Conservation (phyloP, 371 early-diverging fungal genomes). For the Mucor velutinosus region DNA sequence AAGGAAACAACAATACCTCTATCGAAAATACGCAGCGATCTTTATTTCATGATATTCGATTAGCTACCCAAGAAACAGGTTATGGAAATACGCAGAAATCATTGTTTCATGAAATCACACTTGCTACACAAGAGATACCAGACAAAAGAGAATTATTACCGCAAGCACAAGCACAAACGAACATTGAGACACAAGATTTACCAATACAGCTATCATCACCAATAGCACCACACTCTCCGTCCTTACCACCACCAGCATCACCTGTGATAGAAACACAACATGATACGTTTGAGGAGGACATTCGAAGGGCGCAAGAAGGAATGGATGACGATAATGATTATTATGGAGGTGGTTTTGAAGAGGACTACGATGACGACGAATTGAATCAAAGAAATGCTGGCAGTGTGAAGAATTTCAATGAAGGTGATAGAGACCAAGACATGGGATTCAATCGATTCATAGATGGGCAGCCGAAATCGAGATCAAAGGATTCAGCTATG, state of each 20-base stretch:
- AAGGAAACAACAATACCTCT: not conserved
- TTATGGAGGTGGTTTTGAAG: not conserved
- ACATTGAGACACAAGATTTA: not conserved
- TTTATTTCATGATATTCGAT: not conserved
- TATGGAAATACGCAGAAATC: not conserved
- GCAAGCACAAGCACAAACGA: not conserved
- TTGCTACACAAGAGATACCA: constrained; percentile 7
- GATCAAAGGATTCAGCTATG: not conserved
- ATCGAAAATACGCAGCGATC: not conserved
- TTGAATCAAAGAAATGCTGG: not conserved
- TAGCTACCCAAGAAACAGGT: not conserved
- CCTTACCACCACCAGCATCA: not conserved
- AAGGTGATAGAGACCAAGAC: no score
- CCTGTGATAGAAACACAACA: not conserved
- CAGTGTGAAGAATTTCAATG: not conserved
- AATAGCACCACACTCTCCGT: not conserved
- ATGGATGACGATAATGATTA: not conserved
- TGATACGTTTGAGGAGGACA: not conserved
- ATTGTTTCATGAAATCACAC: not conserved
- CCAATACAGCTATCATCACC: not conserved
- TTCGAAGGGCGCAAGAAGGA: not conserved
- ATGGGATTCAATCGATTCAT: no score
- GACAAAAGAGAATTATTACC: not conserved
- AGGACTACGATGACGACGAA: not conserved
- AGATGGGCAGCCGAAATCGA: not conserved